These are phyloP conservation scores for Phyllosticta citrichinensis DNA, from an alignment of 2,329 filamentous ascomycete genomes.

Conservation along the genomic window DNA sequence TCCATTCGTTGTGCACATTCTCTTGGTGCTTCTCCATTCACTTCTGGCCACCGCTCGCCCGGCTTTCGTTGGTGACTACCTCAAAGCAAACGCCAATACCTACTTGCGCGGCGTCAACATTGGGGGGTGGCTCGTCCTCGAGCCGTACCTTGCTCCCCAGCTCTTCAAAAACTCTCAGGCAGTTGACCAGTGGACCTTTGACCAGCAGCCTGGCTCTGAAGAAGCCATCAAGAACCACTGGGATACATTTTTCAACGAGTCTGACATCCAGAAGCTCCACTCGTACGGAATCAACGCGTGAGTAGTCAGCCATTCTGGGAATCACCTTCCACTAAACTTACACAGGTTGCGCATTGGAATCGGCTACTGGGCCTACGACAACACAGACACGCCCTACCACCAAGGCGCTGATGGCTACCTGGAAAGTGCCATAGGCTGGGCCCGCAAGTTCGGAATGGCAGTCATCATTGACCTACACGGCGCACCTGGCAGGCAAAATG, in stretches of 20 bases:
- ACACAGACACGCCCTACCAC: constrained; percentile 35
- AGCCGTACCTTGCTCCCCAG: constrained; percentile 27
- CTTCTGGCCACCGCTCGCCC: background rate
- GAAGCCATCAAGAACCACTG: constrained; percentile 26
- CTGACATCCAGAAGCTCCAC: constrained; percentile 33
- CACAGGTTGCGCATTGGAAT: constrained; percentile 39
- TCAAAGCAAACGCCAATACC: background rate
- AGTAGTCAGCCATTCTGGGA: background rate
- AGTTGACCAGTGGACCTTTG: constrained; percentile 32
- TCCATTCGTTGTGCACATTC: background rate
- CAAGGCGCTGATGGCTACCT: constrained; percentile 39
- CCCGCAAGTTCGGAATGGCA: constrained; percentile 33
- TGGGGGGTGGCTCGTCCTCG: constrained; percentile 28
- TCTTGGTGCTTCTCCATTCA: background rate
- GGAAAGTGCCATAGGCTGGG: constrained; percentile 40
- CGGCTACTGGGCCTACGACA: constrained; percentile 43
- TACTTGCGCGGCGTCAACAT: constrained; percentile 24
- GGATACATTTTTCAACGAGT: constrained; percentile 29
- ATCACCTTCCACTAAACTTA: background rate
- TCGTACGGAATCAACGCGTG: constrained; percentile 26
- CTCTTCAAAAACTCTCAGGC: constrained; percentile 24
- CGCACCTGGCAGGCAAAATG: constrained; percentile 45
- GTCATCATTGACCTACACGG: constrained; percentile 44
- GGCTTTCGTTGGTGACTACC: background rate
- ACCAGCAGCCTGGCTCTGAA: constrained; percentile 21